Base-by-base conservation (phyloP, 169 alveolate genomes). In the Plasmodium berghei region DNA sequence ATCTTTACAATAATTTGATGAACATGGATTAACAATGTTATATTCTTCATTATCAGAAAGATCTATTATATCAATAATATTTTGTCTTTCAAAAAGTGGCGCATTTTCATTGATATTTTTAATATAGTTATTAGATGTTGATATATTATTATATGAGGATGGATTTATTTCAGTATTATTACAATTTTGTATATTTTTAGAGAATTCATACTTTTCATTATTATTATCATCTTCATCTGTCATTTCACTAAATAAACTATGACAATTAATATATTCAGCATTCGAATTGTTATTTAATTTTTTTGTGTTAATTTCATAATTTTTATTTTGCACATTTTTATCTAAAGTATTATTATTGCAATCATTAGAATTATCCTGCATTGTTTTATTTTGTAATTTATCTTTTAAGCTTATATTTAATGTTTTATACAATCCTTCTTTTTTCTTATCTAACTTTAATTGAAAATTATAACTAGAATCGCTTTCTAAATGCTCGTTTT, bases 351-450 rank as follows among this genome's bases (percentile, higher is more conserved):
- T 4, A 34, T 34, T 0, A 34, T 34, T 34, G 42, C 0, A 34
- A 34, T 5, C 6, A 34, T 0, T 34, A 34, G 42, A 5, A 34
- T 34, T 34, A 8, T 34, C 5, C 42, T 34, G 42, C 42, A 34
- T 34, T 34, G 42, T 4, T 34, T 45, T 22, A 24, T 55, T 58
- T 73, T 73, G 59, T 58, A 73, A 22, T 20, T 20, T 73, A 34
- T 73, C 87, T 48, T 62, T 73, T 26, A 73, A 59, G 61, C 72
- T 73, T 46, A 20, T 16, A 18, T 73, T 56, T 24, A 73, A 18
- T 10, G 46, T 73, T 58, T 73, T 73, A 18, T 62, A n/a, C 16
- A 73, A 58, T 42, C 46, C 72, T n/a, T 58, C 34, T 45, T 58
- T 73, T 40, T 73, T 73, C 22, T 20, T 58, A 34, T 59, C 73